These are phyloP conservation scores for Pyrus pyrifolia DNA, from an alignment of 306 rosid species.

Conservation along the genomic window DNA sequence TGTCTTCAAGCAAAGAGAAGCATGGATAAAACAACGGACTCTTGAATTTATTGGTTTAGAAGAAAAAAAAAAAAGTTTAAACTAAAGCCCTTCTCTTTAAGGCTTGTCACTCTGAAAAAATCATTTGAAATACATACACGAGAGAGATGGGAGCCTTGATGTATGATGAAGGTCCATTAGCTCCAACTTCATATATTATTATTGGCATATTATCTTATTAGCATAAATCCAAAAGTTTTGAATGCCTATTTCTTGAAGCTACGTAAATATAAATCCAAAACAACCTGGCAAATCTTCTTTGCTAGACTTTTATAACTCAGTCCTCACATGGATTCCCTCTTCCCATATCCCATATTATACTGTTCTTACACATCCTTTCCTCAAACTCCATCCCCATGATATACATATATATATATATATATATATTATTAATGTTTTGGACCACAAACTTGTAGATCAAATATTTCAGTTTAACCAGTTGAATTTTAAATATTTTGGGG, in stretches of 20 bases:
- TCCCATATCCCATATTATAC: constrained; percentile 23
- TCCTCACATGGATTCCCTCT: constrained; percentile 58
- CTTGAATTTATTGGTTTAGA: too few species aligned
- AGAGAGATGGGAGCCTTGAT: neutral
- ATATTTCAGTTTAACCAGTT: constrained; percentile 5
- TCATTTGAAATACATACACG: neutral
- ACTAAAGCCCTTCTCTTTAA: too few species aligned
- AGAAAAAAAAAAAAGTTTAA: too few species aligned
- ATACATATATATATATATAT: constrained; percentile 1
- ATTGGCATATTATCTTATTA: constrained; percentile 13
- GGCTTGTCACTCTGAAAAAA: neutral
- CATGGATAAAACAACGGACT: too few species aligned
- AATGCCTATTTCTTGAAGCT: constrained; percentile 44
- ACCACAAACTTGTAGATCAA: constrained; percentile 20
- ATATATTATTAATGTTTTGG: neutral
- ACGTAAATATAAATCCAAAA: constrained; percentile 29
- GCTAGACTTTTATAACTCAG: constrained; percentile 25
- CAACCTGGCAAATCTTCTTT: constrained; percentile 53
- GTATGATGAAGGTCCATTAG: constrained; percentile 10
- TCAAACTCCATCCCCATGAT: constrained; percentile 28
- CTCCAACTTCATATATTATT: neutral
- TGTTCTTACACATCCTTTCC: constrained; percentile 33
- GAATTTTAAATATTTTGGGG: neutral
- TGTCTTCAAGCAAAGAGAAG: too few species aligned
- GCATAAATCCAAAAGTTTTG: constrained; percentile 24